phyloP scores from a whole-genome alignment of 2,329 filamentous ascomycete species.

The Lachnellula cervina region DNA sequence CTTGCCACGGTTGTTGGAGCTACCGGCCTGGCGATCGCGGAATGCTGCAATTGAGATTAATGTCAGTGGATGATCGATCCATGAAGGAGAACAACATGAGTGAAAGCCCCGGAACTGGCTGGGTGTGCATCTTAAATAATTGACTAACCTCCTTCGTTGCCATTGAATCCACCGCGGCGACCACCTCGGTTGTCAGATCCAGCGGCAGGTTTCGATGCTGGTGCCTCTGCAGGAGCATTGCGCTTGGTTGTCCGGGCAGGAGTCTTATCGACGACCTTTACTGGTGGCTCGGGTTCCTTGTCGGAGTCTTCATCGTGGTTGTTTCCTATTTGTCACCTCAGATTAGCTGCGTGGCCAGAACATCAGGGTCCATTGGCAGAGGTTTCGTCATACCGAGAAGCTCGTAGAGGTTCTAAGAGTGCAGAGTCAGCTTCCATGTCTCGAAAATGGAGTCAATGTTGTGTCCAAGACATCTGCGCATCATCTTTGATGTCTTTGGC shows the following conservation, averaged over 20 bases:
- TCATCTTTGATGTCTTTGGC: constrained; percentile 10
- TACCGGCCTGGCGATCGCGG: constrained; percentile 81
- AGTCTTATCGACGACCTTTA: constrained; percentile 86
- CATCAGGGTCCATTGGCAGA: constrained; percentile 13
- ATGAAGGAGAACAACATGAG: neutral
- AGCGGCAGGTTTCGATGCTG: constrained; percentile 36
- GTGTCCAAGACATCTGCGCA: constrained; percentile 6
- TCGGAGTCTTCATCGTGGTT: constrained; percentile 63
- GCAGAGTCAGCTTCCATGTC: constrained; percentile 34
- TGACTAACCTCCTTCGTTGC: constrained; percentile 82
- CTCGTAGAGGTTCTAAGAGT: constrained; percentile 85
- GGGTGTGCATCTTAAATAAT: neutral
- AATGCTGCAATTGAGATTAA: constrained; percentile 55
- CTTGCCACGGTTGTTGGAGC: constrained; percentile 76
- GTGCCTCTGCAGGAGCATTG: constrained; percentile 73
- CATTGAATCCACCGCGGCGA: constrained; percentile 55
- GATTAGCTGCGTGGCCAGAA: constrained; percentile 27
- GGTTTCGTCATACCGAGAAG: constrained; percentile 74
- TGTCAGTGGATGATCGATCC: constrained; percentile 9
- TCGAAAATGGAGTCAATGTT: constrained; percentile 13
- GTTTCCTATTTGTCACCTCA: constrained; percentile 40
- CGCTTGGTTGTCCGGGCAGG: constrained; percentile 71
- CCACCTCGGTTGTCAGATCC: constrained; percentile 21
- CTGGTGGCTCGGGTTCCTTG: constrained; percentile 69
- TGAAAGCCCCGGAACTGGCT: neutral